Conservation (phyloP, 768 basidiomycete genomes). For the Gymnopilus junonius region DNA sequence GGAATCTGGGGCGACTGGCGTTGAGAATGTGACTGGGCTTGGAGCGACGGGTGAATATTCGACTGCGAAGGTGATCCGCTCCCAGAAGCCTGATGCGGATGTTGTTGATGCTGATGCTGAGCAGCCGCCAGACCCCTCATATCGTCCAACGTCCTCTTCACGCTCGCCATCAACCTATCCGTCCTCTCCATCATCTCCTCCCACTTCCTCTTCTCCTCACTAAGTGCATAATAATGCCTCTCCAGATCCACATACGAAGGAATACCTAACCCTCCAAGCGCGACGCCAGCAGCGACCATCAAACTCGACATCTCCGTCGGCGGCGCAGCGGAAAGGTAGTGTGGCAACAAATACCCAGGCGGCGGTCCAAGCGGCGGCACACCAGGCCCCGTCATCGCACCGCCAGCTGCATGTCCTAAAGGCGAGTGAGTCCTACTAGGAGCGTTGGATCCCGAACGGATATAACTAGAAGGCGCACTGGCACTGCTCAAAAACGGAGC, state of each 20-base stretch:
- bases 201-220: slow-evolving; percentile 63
- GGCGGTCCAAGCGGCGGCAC: not conserved
- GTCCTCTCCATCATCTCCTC: slow-evolving; percentile 80
- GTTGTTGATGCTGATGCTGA: slow-evolving; percentile 19
- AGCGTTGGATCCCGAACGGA: slow-evolving; percentile 65
- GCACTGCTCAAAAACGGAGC: slow-evolving; percentile 38
- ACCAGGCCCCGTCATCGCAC: not conserved
- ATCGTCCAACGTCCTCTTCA: slow-evolving; percentile 79
- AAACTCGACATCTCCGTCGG: slow-evolving; percentile 32
- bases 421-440: slow-evolving; percentile 80
- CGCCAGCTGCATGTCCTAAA: slow-evolving; percentile 49
- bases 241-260: slow-evolving; percentile 66
- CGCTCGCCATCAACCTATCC: slow-evolving; percentile 69
- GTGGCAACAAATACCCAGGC: slow-evolving; percentile 11
- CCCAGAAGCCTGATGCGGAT: slow-evolving; percentile 12
- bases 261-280: slow-evolving; percentile 38
- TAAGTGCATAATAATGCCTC: slow-evolving; percentile 69
- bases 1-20: slow-evolving; percentile 14
- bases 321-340: slow-evolving; percentile 25
- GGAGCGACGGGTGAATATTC: not conserved
- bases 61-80: not conserved
- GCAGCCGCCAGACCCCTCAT: slow-evolving; percentile 47
- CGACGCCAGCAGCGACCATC: slow-evolving; percentile 42
- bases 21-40: not conserved
- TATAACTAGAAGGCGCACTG: slow-evolving; percentile 57